These are phyloP conservation scores for Bocquillonia castaneifolia DNA, from an alignment of 441 rosid genomes.

Conservation along the genomic window DNA sequence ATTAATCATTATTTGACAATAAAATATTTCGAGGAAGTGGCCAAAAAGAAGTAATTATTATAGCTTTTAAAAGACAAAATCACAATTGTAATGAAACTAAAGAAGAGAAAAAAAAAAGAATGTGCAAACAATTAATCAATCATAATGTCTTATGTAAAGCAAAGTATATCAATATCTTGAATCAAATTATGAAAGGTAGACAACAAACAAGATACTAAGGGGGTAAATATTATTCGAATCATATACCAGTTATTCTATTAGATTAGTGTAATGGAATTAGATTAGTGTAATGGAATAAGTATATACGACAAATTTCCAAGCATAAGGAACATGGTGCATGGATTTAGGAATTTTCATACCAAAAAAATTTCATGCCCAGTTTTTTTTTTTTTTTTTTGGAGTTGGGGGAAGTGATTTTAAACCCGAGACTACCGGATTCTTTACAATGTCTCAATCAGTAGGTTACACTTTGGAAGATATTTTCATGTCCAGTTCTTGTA, in stretches of 20 bases:
- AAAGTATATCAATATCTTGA: slow-evolving; percentile 13
- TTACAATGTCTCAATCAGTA: no score
- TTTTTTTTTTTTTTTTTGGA: no score
- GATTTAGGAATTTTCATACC: no score
- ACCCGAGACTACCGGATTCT: no score
- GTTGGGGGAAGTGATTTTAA: no score
- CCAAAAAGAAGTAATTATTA: slow-evolving; percentile 41
- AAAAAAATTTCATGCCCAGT: no score
- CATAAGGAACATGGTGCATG: no score
- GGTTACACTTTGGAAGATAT: no score
- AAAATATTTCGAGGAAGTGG: slow-evolving; percentile 20
- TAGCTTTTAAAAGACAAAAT: slow-evolving; percentile 34
- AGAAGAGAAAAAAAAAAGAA: not conserved
- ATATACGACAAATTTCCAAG: no score
- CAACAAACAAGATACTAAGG: not conserved
- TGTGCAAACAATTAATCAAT: slow-evolving; percentile 36
- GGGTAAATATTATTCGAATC: not conserved
- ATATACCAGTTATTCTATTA: not conserved
- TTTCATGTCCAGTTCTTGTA: no score
- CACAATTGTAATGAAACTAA: slow-evolving; percentile 17
- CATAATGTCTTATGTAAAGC: slow-evolving; percentile 25
- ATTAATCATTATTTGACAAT: slow-evolving; percentile 24
- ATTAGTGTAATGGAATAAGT: no score
- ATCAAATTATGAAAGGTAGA: slow-evolving; percentile 3
- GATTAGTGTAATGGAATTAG: no score